Evolutionary conservation across 805 yeast genomes (phyloP).

Genomic region (Candida glaebosa): DNA sequence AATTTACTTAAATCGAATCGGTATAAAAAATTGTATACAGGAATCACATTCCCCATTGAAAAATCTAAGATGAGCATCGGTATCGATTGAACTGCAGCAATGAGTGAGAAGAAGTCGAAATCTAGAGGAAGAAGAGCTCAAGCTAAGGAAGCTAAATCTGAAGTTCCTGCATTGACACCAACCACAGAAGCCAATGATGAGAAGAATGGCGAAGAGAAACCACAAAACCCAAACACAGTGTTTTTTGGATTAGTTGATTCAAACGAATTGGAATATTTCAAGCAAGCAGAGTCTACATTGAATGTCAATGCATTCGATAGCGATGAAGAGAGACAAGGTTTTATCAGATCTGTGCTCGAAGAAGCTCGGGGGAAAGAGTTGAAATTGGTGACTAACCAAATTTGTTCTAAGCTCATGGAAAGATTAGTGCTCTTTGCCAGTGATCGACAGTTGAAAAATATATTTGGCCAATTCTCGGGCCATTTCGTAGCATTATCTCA

Average conservation of each 20-base stretch:
- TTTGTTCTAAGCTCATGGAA: constrained; percentile 90
- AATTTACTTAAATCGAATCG: too few species aligned
- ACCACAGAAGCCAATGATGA: constrained; percentile 8
- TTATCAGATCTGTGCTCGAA: constrained; percentile 73
- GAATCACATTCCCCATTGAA: neutral
- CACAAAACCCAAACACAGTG: constrained; percentile 25
- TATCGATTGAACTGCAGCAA: neutral
- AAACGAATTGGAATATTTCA: constrained; percentile 84
- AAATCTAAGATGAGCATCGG: constrained; percentile 7
- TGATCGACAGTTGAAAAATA: constrained; percentile 58
- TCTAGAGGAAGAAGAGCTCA: constrained; percentile 44
- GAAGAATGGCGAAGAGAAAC: constrained; percentile 9
- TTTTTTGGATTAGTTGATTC: constrained; percentile 88
- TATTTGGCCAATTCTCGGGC: constrained; percentile 68
- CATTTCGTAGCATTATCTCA: constrained; percentile 72
- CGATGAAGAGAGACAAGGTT: constrained; percentile 68
- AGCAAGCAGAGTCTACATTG: constrained; percentile 84
- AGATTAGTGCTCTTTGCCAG: constrained; percentile 69
- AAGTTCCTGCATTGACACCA: constrained; percentile 9
- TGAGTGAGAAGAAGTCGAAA: constrained; percentile 14
- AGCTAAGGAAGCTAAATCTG: constrained; percentile 20
- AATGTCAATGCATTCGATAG: constrained; percentile 74
- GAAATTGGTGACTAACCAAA: constrained; percentile 89
- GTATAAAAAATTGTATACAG: neutral
- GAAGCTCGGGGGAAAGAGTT: constrained; percentile 88